Evolutionary conservation across 2,329 filamentous ascomycete species (phyloP).

Genomic region (Leptosphaerulina australis): DNA sequence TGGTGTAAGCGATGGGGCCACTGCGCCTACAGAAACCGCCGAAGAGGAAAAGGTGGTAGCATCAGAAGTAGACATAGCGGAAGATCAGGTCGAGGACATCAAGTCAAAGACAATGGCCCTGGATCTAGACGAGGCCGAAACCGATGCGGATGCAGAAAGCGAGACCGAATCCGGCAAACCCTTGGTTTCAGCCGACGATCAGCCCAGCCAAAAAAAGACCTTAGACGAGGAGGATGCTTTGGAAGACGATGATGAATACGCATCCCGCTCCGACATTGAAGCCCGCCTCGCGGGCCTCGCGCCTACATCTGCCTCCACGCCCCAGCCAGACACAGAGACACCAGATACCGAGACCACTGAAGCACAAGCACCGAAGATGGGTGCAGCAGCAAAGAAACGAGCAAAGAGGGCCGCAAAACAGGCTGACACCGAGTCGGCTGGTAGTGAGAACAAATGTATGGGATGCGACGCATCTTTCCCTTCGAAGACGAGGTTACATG

Average conservation of each 20-base stretch:
- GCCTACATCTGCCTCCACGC: conserved; percentile 9
- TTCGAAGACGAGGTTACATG: conserved; percentile 74
- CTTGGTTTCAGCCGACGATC: neutral
- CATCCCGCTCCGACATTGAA: conserved; percentile 46
- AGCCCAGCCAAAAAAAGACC: conserved; percentile 5
- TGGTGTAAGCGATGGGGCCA: conserved; percentile 39
- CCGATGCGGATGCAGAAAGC: conserved; percentile 19
- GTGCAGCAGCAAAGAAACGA: conserved; percentile 57
- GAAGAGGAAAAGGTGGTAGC: conserved; percentile 21
- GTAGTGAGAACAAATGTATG: conserved; percentile 69
- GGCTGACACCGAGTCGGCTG: conserved; percentile 34
- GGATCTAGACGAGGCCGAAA: conserved; percentile 15
- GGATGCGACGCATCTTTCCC: conserved; percentile 79
- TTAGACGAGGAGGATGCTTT: conserved; percentile 26
- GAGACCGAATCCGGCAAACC: conserved; percentile 34
- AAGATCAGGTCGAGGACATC: conserved; percentile 25
- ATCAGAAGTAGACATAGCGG: conserved; percentile 34
- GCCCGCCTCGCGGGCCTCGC: conserved; percentile 36
- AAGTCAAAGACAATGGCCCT: conserved; percentile 23
- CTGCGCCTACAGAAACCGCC: conserved; percentile 43
- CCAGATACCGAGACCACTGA: conserved; percentile 5
- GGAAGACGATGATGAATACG: conserved; percentile 46
- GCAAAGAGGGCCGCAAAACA: conserved; percentile 54
- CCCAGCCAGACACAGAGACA: conserved; percentile 6
- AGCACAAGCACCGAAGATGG: conserved; percentile 46